Base-by-base conservation (phyloP, 345 rosid species). In the Barbarea vulgaris region DNA sequence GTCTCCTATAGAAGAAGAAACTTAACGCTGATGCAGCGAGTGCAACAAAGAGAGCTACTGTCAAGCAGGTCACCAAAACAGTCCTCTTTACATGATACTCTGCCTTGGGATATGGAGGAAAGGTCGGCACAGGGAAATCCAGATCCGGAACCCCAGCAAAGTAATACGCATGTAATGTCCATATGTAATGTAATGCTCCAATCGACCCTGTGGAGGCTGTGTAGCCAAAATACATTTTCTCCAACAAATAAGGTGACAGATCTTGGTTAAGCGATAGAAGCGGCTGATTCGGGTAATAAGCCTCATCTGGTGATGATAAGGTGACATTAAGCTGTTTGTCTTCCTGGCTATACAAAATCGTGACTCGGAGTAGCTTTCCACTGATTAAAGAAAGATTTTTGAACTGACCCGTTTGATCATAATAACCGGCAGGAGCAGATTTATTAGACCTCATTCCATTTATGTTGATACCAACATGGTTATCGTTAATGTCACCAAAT, bases 381-480 rank as follows among this genome's bases (percentile, higher is more conserved):
- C 89, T 84, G 25, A 82, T 73, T 24, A 93, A 74, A 46, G 34
- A 44, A 44, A 93, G 36, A 14, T 44, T 77, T 53, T 0, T 44
- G 76, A 69, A 72, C 2, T 81, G 58, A 18, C 79, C 79, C 9
- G 79, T 63, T 2, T 67, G 79, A 62, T 71, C 79, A 66, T 80
- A 84, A 80, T 85, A 85, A 8, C 74, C 86, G 7, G 91, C 97
- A 25, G 88, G 36, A 33, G 53, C 88, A n/a, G 96, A 89, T 37
- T 41, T 56, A 7, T n/a, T 82, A 4, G 98, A 93, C 4, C 0
- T 55, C 79, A 93, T 22, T 33, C 85, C 83, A 61, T 91, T 73
- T 9, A 93, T 78, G 74, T 93, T 84, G 66, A 93, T 79, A 15
- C 98, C 96, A 18, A 91, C 86, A 78, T 91, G 98, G 77, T 93